Percentiles rank a stretch among this genome's conserved stretches.
phyloP scores from a whole-genome alignment of 1,139 yeast species.

The Candida sanyaensis region DNA sequence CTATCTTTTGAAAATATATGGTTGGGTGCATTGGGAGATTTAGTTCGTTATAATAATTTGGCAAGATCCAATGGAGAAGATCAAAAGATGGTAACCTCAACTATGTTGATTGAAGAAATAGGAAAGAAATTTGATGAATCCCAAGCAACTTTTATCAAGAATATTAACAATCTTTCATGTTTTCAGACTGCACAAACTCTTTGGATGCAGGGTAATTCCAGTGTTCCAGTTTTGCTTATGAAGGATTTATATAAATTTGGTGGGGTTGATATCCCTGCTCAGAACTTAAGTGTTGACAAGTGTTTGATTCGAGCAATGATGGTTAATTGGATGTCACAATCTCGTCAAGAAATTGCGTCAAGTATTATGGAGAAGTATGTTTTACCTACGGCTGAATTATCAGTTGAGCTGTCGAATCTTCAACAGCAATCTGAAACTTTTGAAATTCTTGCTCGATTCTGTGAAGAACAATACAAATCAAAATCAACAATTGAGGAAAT shows the following conservation, averaged over 20 bases:
- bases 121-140: conserved; percentile 20
- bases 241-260: conserved; percentile 22
- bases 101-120: conserved; percentile 46
- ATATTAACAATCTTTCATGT: conserved; percentile 32
- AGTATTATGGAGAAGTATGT: conserved; percentile 60
- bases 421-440: conserved; percentile 44
- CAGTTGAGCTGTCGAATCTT: conserved; percentile 19
- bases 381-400: conserved; percentile 35
- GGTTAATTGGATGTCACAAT: conserved; percentile 70
- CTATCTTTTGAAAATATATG: conserved; percentile 16
- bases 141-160: conserved; percentile 9
- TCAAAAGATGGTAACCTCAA: conserved; percentile 54
- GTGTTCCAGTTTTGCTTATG: conserved; percentile 55
- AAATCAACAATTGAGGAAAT: conserved; percentile 47
- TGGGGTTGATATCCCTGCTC: conserved; percentile 21
- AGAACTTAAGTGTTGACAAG: conserved; percentile 24
- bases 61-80: conserved; percentile 35
- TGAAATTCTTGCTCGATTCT: conserved; percentile 70
- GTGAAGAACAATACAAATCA: conserved; percentile 65
- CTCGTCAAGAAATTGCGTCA: conserved; percentile 67
- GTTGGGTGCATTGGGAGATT: conserved; percentile 37
- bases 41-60: conserved; percentile 40
- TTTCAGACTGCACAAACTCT: conserved; percentile 56
- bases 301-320: conserved; percentile 49
- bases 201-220: conserved; percentile 60